Evolutionary conservation across 129 eudicot species (phyloP).

Genomic region (Saussurea involucrata): DNA sequence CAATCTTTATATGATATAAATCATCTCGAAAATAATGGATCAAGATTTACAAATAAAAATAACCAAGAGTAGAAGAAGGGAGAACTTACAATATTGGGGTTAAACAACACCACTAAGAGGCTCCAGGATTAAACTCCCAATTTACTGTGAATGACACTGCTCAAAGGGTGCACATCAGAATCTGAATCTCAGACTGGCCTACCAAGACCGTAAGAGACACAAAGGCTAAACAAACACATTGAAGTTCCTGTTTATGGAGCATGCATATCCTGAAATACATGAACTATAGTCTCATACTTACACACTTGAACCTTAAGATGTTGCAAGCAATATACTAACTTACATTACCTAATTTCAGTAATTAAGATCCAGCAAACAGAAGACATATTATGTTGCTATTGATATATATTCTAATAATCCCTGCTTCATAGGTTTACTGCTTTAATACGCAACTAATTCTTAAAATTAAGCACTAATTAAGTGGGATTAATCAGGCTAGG

Average conservation of each 20-base stretch:
- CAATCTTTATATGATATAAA: no score
- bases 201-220: no score
- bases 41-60: no score
- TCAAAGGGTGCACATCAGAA: not conserved
- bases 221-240: no score
- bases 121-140: not conserved
- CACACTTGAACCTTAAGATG: not conserved
- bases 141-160: not conserved
- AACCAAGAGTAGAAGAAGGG: no score
- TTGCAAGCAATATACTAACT: no score
- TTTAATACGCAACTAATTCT: not conserved
- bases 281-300: not conserved
- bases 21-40: no score
- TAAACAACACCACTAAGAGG: not conserved
- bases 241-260: not conserved
- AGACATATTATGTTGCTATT: not conserved
- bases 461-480: not conserved
- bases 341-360: no score
- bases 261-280: not conserved
- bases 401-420: not conserved
- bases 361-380: not conserved
- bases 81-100: no score
- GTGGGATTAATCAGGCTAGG: not conserved
- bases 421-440: no score
- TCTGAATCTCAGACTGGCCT: not conserved